Percentiles rank a stretch among this genome's conserved stretches.
Conservation (phyloP, 257 asterid species). For the Nicotiana otophora region DNA sequence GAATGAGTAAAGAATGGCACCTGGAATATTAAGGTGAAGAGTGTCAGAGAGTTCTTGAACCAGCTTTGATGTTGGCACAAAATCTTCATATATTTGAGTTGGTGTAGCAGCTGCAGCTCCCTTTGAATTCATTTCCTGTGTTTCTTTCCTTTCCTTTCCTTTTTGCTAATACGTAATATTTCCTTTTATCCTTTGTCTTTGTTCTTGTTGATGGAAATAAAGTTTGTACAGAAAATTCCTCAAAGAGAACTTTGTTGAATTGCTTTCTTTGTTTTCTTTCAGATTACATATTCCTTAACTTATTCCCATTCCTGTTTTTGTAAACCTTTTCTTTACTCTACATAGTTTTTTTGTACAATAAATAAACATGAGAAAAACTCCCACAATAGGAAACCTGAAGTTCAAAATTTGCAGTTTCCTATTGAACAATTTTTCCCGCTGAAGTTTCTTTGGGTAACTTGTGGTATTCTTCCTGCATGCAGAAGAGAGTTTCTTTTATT, state of each 20-base stretch:
- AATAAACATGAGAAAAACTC: neutral
- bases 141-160: neutral
- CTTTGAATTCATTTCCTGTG: conserved; percentile 25
- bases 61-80: conserved; percentile 44
- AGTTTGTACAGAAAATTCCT: neutral
- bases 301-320: neutral
- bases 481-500: too few relatives aligned
- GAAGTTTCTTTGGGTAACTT: too few relatives aligned
- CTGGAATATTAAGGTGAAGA: conserved; percentile 49
- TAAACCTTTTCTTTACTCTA: neutral
- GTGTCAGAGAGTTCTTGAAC: conserved; percentile 53
- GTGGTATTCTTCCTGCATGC: too few relatives aligned
- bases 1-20: conserved; percentile 14
- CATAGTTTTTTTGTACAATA: neutral
- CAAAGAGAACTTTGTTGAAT: neutral
- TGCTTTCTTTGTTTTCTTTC: neutral
- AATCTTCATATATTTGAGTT: conserved; percentile 24
- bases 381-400: neutral
- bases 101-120: conserved; percentile 18
- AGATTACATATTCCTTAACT: conserved; percentile 3
- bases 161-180: neutral
- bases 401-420: too few relatives aligned
- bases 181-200: neutral
- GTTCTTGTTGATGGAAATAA: neutral
- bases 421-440: too few relatives aligned